phyloP scores from a whole-genome alignment of 1,139 yeast species.

The Lipomyces yarrowii region DNA sequence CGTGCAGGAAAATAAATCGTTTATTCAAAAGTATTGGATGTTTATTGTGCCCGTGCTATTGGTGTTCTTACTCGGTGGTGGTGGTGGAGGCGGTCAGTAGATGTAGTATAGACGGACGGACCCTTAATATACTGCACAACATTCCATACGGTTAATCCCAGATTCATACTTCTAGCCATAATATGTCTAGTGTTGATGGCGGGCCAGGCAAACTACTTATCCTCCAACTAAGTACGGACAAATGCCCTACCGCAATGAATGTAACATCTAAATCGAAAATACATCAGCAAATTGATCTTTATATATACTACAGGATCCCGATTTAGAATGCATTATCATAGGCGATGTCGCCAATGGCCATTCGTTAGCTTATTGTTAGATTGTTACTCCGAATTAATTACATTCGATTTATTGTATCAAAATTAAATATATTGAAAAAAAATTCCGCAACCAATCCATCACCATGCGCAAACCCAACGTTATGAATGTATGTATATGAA shows the following conservation, averaged over 20 bases:
- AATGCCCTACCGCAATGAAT: neutral
- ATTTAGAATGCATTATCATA: neutral
- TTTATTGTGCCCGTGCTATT: conserved; percentile 42
- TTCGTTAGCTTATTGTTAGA: neutral
- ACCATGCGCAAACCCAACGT: neutral
- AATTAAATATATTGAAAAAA: neutral
- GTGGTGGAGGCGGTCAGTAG: conserved; percentile 20
- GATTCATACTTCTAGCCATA: neutral
- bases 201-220: neutral
- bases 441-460: neutral
- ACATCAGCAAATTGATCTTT: neutral
- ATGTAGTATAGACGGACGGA: neutral
- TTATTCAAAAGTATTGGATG: conserved; percentile 47
- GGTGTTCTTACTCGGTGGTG: conserved; percentile 36
- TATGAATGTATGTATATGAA: neutral
- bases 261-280: neutral
- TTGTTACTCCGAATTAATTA: neutral
- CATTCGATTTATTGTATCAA: neutral
- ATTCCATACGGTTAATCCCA: neutral
- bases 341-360: neutral
- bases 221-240: neutral
- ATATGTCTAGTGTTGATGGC: neutral
- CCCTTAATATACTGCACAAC: neutral
- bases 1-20: conserved; percentile 35
- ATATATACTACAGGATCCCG: neutral